Evolutionary conservation across 1,139 yeast genomes (phyloP), one percentile per base, ranked within the genome.

Genomic region (Yamadazyma songkhlaensis): DNA sequence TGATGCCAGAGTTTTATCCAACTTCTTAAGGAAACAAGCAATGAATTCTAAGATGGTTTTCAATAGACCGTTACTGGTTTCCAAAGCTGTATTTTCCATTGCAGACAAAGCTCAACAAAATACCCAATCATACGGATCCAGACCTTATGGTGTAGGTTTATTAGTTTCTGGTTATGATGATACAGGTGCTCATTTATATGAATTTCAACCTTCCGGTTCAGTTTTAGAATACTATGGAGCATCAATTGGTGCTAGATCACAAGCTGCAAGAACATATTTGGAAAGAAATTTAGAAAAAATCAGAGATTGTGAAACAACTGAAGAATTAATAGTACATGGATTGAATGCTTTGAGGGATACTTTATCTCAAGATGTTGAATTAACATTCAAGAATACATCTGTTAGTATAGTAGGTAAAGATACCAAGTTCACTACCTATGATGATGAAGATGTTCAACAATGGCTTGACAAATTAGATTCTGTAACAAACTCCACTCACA

Each of bases 181-280:
- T 57, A 77, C 89, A 27, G 98, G 98, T 9, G 86, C 97, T 10
- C 98, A 92, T 62, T 70, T 92, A 49, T 84, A 81, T 60, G 99
- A 94, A 67, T 94, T 92, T 64, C 90, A 87, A 58, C 98, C 98
- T 14, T 84, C 95, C 9, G 99, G 99, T 3, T 83, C 94, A 23
- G 95, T 85, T 17, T 72, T 89, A 55, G 97, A 92, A 60, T 86
- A 90, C 58, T 79, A 74, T 50, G 98, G 96, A 29, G 84, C 97
- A 9, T 96, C 98, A 31, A 89, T 92, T 57, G 99, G 99, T 35
- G 98, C 99, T 11, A 79, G 99, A 57, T 89, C 97, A 2, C 99
- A 92, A 66, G 97, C 97, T 34, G 97, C 97, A 11, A 79, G 96
- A 66, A 92, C 99, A 2, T 92, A 89, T 54, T 69, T 94, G 57